A percentile compares a stretch with the other conserved stretches of the same genome.
phyloP scores from a whole-genome alignment of 257 asterid genomes.

The Primulina tabacum region DNA sequence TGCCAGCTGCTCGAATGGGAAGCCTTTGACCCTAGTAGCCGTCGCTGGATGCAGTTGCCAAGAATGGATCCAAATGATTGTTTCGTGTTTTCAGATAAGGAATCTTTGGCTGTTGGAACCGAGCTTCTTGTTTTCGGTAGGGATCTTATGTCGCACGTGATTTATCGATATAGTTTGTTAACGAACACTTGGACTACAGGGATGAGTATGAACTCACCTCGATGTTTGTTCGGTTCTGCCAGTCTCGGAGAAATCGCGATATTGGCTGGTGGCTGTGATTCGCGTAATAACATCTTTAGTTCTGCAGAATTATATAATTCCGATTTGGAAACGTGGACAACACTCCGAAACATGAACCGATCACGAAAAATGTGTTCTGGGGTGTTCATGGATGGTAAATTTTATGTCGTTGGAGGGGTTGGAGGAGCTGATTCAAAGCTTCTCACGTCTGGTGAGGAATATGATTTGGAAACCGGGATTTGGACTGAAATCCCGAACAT shows the following conservation, averaged over 20 bases:
- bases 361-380: slow-evolving; percentile 87
- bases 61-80: slow-evolving; percentile 68
- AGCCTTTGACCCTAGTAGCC: slow-evolving; percentile 54
- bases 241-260: slow-evolving; percentile 81
- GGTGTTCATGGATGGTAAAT: slow-evolving; percentile 71
- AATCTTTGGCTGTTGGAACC: slow-evolving; percentile 90
- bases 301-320: slow-evolving; percentile 69
- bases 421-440: slow-evolving; percentile 33
- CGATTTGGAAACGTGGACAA: slow-evolving; percentile 47
- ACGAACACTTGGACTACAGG: slow-evolving; percentile 55
- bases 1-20: slow-evolving; percentile 65
- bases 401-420: slow-evolving; percentile 69
- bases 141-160: slow-evolving; percentile 68
- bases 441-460: slow-evolving; percentile 54
- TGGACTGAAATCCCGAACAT: slow-evolving; percentile 86
- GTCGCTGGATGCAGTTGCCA: slow-evolving; percentile 58
- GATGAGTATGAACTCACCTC: slow-evolving; percentile 43
- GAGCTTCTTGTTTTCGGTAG: slow-evolving; percentile 88
- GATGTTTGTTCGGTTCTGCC: slow-evolving; percentile 81
- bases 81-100: slow-evolving; percentile 72
- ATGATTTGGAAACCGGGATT: slow-evolving; percentile 36
- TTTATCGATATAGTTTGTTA: slow-evolving; percentile 73
- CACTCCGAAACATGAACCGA: slow-evolving; percentile 68
- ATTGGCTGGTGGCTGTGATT: slow-evolving; percentile 87
- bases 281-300: slow-evolving; percentile 31